Evolutionary conservation across 2,329 filamentous ascomycete species (phyloP), one percentile per base, ranked within the genome.

Genomic region (Trichophyton rubrum): DNA sequence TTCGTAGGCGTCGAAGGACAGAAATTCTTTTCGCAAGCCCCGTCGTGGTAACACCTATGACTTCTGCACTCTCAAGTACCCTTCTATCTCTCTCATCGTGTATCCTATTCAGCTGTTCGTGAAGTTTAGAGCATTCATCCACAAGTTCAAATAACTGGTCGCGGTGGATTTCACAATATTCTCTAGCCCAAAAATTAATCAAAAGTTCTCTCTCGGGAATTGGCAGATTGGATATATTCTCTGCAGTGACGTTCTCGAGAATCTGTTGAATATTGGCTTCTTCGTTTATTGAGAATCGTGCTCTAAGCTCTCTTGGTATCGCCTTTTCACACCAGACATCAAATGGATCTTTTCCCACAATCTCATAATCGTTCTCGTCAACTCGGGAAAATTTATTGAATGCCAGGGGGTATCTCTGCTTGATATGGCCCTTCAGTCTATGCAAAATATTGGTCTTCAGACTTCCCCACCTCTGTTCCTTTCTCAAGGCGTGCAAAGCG

Each of bases 21-120:
- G 78, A 71, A 0, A 77, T 72, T 58, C 86, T 80, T 70, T 78
- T 88, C 0, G 87, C 85, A 0, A 86, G 86, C 0, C 77, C 85
- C 0, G 85, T 90, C 0, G 87, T 90, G 0, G 87, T 90, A 63
- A 85, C 88, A 0, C 79, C 85, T 49, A 90, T 84, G 8, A 90
- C 77, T 1, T 79, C 75, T 65, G 82, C 86, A 0, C 66, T 68
- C 15, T 72, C 70, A 1, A 89, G 74, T 0, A 78, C 74, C 0
- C 67, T 60, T 0, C 73, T 70, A n/a, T 78, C 74, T 1, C 66
- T 71, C 51, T 81, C 74, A 13, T 27, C 20, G 20, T 51, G 47
- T 51, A 51, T 51, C 9, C 13, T 13, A 27, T 30, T 11, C 3
- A 51, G 15, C 11, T 11, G 47, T 51, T 51, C 47, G 22, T 51